phyloP scores from a whole-genome alignment of 2,329 filamentous ascomycete genomes.

The Knufia petricola region DNA sequence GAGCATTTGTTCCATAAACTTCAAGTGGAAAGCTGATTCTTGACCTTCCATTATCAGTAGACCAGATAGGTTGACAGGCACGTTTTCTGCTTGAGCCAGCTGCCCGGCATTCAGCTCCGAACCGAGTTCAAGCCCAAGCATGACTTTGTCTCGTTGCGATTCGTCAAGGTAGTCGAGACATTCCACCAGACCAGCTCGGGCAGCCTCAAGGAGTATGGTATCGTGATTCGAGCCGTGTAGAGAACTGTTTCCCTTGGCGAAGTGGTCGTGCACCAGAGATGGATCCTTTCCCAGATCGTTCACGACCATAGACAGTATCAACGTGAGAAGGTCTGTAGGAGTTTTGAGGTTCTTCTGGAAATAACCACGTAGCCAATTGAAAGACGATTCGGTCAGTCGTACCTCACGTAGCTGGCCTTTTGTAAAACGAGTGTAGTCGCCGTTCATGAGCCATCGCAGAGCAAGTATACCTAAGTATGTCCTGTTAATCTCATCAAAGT shows the following conservation, averaged over 20 bases:
- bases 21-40: constrained; percentile 27
- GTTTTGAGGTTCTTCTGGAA: constrained; percentile 18
- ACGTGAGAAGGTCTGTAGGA: constrained; percentile 23
- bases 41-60: constrained; percentile 23
- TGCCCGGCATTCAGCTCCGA: constrained; percentile 32
- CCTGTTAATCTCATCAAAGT: constrained; percentile 34
- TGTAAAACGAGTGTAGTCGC: constrained; percentile 29
- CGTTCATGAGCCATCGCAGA: constrained; percentile 30
- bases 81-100: constrained; percentile 32
- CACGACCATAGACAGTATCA: constrained; percentile 29
- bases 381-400: constrained; percentile 25
- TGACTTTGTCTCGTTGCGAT: constrained; percentile 22
- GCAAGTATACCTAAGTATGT: constrained; percentile 31
- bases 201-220: constrained; percentile 26
- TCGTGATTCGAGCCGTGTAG: constrained; percentile 26
- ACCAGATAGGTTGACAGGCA: constrained; percentile 25
- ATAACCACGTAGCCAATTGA: constrained; percentile 24
- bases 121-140: constrained; percentile 29
- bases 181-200: constrained; percentile 24
- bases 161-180: constrained; percentile 24
- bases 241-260: constrained; percentile 5
- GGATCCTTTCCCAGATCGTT: constrained; percentile 34
- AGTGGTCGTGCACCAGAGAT: constrained; percentile 24
- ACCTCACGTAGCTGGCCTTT: constrained; percentile 21
- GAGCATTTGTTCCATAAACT: constrained; percentile 31